A percentile compares a stretch with the other conserved stretches of the same genome.
These are phyloP conservation scores for Saturnispora galanensis DNA, from an alignment of 805 yeast species.

Conservation along the genomic window DNA sequence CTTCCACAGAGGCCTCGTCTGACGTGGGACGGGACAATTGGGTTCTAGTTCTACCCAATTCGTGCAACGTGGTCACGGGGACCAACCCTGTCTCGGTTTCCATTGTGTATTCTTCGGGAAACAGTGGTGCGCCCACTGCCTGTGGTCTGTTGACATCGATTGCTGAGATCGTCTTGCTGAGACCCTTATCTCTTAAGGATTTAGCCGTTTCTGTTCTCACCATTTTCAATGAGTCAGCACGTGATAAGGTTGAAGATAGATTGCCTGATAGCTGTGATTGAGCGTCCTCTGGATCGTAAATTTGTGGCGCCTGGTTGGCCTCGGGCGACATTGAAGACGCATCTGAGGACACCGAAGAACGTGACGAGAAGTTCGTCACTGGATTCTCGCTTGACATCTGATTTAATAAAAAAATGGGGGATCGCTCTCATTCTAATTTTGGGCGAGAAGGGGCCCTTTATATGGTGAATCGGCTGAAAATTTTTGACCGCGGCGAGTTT, in stretches of 20 bases:
- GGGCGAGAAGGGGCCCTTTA: no score
- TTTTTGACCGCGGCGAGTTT: no score
- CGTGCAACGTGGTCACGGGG: constrained; percentile 62
- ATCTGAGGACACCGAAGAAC: constrained; percentile 8
- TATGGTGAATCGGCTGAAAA: no score
- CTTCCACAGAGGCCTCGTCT: constrained; percentile 10
- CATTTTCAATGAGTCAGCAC: constrained; percentile 30
- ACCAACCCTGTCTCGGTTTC: constrained; percentile 88
- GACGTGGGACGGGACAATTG: constrained; percentile 21
- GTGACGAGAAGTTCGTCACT: constrained; percentile 1
- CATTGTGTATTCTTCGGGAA: constrained; percentile 86
- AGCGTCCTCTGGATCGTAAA: constrained; percentile 39
- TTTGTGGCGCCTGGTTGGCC: constrained; percentile 23
- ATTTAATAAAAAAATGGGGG: background rate
- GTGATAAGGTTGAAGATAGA: constrained; percentile 22
- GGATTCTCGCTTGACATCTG: background rate
- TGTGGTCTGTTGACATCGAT: constrained; percentile 50
- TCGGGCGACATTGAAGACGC: background rate
- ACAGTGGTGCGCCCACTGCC: constrained; percentile 52
- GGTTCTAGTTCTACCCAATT: constrained; percentile 44
- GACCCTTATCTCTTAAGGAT: constrained; percentile 55
- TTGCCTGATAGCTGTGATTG: constrained; percentile 32
- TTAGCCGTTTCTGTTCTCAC: constrained; percentile 64
- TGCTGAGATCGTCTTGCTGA: constrained; percentile 42
- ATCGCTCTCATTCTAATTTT: no score